Evolutionary conservation across 768 basidiomycete species (phyloP).

Genomic region (Lactarius psammicola): DNA sequence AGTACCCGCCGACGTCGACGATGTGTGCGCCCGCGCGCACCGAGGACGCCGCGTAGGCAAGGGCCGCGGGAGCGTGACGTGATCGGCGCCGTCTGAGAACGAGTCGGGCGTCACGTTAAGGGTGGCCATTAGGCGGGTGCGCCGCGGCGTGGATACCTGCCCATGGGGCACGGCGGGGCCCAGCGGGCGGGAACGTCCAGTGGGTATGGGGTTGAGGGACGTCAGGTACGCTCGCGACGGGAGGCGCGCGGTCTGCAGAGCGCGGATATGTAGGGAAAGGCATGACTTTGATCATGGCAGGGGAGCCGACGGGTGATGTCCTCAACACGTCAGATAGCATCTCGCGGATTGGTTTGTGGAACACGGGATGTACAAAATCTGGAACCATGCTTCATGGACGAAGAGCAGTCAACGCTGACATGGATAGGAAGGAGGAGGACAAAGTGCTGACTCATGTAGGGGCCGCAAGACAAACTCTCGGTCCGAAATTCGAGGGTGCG

Average conservation of each 20-base stretch:
- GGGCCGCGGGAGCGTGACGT: constrained; percentile 53
- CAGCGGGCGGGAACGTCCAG: constrained; percentile 45
- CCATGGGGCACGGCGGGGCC: constrained; percentile 10
- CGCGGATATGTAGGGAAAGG: constrained; percentile 65
- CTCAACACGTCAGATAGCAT: constrained; percentile 46
- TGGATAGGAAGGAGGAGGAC: not conserved
- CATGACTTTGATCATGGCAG: constrained; percentile 67
- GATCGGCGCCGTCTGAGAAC: constrained; percentile 81
- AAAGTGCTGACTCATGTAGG: constrained; percentile 71
- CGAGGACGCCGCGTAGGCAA: constrained; percentile 51
- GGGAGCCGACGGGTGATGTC: constrained; percentile 34
- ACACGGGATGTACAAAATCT: constrained; percentile 61
- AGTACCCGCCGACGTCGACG: constrained; percentile 92
- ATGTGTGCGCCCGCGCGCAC: constrained; percentile 64
- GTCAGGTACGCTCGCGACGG: constrained; percentile 26
- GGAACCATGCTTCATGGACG: constrained; percentile 68
- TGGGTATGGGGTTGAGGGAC: constrained; percentile 43
- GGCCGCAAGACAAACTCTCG: constrained; percentile 92
- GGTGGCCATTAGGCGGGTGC: constrained; percentile 84
- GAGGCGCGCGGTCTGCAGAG: constrained; percentile 19
- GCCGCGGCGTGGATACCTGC: constrained; percentile 32
- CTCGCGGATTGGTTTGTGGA: constrained; percentile 45
- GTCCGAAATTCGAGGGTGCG: constrained; percentile 79
- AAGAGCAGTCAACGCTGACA: not conserved
- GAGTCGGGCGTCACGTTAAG: constrained; percentile 95